These are phyloP conservation scores for Spathaspora passalidarum DNA, from an alignment of 805 yeast genomes.

Conservation along the genomic window DNA sequence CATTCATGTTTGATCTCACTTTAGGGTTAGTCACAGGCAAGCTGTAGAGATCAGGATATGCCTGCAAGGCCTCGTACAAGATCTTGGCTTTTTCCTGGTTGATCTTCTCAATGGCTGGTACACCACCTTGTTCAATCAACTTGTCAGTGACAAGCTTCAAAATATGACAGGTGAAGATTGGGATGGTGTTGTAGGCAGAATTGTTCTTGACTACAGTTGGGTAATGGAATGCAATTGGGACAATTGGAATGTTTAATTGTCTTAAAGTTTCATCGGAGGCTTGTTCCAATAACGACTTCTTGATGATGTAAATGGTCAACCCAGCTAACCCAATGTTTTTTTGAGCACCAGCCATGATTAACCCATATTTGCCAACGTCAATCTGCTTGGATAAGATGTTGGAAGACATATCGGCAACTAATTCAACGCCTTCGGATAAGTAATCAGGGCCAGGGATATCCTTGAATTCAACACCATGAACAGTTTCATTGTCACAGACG, in stretches of 20 bases:
- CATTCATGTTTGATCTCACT: constrained; percentile 86
- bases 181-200: constrained; percentile 94
- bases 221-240: constrained; percentile 87
- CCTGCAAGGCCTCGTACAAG: constrained; percentile 65
- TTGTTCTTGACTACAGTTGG: constrained; percentile 84
- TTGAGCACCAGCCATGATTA: constrained; percentile 97
- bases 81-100: constrained; percentile 61
- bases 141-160: constrained; percentile 72
- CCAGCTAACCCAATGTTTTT: constrained; percentile 98
- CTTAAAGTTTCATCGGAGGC: constrained; percentile 61
- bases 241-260: constrained; percentile 63
- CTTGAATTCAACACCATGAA: constrained; percentile 84
- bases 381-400: constrained; percentile 79
- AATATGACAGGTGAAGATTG: constrained; percentile 87
- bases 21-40: constrained; percentile 57
- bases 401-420: constrained; percentile 94
- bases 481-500: constrained; percentile 96
- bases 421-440: constrained; percentile 64
- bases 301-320: constrained; percentile 84
- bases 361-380: constrained; percentile 81
- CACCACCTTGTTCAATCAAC: constrained; percentile 69
- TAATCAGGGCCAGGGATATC: constrained; percentile 49
- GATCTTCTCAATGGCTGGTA: constrained; percentile 53
- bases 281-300: constrained; percentile 70
- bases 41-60: constrained; percentile 60